phyloP scores from a whole-genome alignment of 495 filamentous ascomycete genomes.

The Neurospora sublineolata region DNA sequence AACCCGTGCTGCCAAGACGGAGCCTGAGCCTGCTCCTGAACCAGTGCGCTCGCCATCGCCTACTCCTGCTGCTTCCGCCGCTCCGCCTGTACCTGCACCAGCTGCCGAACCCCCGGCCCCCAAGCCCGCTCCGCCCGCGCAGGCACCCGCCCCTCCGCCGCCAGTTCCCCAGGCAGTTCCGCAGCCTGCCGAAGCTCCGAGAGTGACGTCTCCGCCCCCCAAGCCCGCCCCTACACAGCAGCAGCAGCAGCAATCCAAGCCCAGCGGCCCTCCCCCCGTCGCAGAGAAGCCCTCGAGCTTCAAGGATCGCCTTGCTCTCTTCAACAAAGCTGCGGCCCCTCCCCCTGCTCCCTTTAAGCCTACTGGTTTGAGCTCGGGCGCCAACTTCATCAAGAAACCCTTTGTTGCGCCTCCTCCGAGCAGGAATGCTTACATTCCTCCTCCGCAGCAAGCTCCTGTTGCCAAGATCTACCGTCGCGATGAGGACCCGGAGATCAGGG shows the following conservation, averaged over 20 bases:
- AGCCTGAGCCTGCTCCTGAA: slow-evolving; percentile 33
- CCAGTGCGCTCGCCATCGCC: slow-evolving; percentile 14
- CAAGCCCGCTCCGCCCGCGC: slow-evolving; percentile 25
- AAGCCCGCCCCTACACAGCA: slow-evolving; percentile 34
- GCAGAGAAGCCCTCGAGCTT: slow-evolving; percentile 84
- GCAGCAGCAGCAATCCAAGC: slow-evolving; percentile 14
- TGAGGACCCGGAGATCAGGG: slow-evolving; percentile 73
- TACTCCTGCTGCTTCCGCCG: slow-evolving; percentile 14
- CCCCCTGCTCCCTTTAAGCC: slow-evolving; percentile 85
- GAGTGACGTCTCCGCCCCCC: slow-evolving; percentile 24
- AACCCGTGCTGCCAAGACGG: slow-evolving; percentile 53
- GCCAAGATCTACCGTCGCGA: slow-evolving; percentile 76
- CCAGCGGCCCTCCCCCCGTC: slow-evolving; percentile 49
- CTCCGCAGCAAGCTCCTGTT: slow-evolving; percentile 47
- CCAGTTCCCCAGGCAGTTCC: slow-evolving; percentile 21
- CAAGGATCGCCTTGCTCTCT: slow-evolving; percentile 89
- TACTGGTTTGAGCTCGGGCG: slow-evolving; percentile 44
- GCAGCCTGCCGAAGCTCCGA: slow-evolving; percentile 16
- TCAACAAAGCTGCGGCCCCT: slow-evolving; percentile 80
- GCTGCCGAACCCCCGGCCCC: slow-evolving; percentile 25
- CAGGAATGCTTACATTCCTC: slow-evolving; percentile 81
- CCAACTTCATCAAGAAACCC: slow-evolving; percentile 89
- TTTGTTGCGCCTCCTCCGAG: slow-evolving; percentile 94
- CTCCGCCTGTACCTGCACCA: slow-evolving; percentile 16
- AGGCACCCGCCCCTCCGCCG: slow-evolving; percentile 30